Conservation (phyloP, 2,329 filamentous ascomycete genomes). For the Fusarium fracticaudum region DNA sequence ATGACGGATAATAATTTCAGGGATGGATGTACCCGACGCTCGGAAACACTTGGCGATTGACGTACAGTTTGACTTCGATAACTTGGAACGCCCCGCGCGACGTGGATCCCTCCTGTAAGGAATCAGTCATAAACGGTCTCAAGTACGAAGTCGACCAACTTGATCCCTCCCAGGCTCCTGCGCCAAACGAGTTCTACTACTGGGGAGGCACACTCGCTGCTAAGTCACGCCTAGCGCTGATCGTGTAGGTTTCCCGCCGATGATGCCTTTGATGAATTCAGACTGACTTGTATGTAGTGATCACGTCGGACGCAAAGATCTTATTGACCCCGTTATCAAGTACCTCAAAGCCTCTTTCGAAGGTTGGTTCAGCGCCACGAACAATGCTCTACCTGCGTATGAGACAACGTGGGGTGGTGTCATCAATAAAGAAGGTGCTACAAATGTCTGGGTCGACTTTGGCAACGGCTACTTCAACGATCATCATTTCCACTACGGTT, state of each 20-base stretch:
- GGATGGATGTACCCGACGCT: background rate
- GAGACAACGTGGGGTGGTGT: background rate
- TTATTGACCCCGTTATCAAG: background rate
- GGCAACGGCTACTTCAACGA: background rate
- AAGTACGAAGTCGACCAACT: background rate
- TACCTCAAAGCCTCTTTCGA: background rate
- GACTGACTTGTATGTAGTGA: background rate
- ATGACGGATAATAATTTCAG: background rate
- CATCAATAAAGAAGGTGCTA: background rate
- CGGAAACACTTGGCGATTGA: background rate
- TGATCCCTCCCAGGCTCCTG: background rate
- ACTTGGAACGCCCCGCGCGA: background rate
- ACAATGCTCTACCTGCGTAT: background rate
- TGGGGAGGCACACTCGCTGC: background rate
- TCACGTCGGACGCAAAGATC: background rate
- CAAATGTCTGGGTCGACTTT: background rate
- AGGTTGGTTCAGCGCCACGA: background rate
- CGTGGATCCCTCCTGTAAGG: background rate
- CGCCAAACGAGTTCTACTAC: background rate
- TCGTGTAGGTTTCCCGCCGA: background rate
- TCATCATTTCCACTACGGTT: background rate
- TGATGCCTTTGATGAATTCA: background rate
- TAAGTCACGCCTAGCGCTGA: background rate
- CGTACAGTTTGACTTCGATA: background rate
- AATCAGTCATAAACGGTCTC: background rate